phyloP scores from a whole-genome alignment of 177 flowering plant species.

The Telopea speciosissima region DNA sequence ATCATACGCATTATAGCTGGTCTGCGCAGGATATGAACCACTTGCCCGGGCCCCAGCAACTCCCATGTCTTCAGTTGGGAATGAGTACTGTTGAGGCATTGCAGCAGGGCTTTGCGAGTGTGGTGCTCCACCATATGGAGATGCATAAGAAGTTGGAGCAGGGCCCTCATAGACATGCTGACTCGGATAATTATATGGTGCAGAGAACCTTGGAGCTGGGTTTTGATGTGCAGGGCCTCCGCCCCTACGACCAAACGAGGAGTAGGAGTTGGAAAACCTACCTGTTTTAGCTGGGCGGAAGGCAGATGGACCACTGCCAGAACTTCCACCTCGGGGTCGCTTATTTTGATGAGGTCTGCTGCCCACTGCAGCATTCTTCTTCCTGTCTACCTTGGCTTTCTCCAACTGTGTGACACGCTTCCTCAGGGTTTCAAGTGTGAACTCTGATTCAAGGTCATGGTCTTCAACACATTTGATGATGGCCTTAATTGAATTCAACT shows the following conservation, averaged over 20 bases:
- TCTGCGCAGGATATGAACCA: slow-evolving; percentile 33
- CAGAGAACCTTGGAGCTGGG: slow-evolving; percentile 31
- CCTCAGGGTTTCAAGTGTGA: slow-evolving; percentile 38
- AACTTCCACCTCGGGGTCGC: slow-evolving; percentile 18
- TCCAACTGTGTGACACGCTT: slow-evolving; percentile 42
- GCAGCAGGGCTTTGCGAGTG: slow-evolving; percentile 39
- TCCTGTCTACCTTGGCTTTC: slow-evolving; percentile 45
- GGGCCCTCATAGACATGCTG: slow-evolving; percentile 37
- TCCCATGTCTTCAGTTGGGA: slow-evolving; percentile 24
- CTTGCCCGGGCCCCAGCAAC: slow-evolving; percentile 18
- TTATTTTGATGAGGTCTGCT: slow-evolving; percentile 38
- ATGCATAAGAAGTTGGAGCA: slow-evolving; percentile 20
- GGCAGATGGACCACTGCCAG: slow-evolving; percentile 19
- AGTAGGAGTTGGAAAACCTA: slow-evolving; percentile 24
- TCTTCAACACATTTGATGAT: slow-evolving; percentile 65
- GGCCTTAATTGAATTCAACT: slow-evolving; percentile 42
- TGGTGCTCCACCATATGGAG: slow-evolving; percentile 36
- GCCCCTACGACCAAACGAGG: slow-evolving; percentile 34
- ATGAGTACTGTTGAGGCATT: slow-evolving; percentile 30
- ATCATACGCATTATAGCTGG: slow-evolving; percentile 36
- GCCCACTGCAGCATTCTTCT: slow-evolving; percentile 24
- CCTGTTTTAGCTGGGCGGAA: slow-evolving; percentile 39
- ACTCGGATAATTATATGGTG: slow-evolving; percentile 33
- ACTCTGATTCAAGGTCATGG: slow-evolving; percentile 48
- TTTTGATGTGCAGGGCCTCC: slow-evolving; percentile 27